Base-by-base conservation (phyloP, 1,284 basidiomycete genomes). In the Cutaneotrichosporon cyanovorans region DNA sequence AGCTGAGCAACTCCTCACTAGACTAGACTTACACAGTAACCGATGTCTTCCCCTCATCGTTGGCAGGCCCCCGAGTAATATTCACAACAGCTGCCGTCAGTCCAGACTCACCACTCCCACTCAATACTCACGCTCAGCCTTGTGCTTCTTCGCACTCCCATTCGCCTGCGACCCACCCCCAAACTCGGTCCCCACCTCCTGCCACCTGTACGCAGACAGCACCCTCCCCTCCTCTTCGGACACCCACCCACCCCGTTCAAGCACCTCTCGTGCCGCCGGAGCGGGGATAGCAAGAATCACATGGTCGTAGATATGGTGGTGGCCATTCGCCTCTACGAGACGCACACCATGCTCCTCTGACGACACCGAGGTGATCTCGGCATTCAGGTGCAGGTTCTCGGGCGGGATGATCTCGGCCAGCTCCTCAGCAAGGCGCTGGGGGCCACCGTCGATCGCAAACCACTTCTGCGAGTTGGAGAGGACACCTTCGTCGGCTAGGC, bases 231-330 rank as follows among this genome's bases (percentile, higher is more conserved):
- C 85, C n/a, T 77, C 74, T 1, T 60, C 43, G 3, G 78, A 78
- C n/a, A 72, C 66, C 4, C 74, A 75, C 9, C 74, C 74, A 1
- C 82, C 82, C 0, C 73, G 72, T 28, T 74, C 69, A 1, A 88
- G 72, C 25, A 89, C 79, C 1, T 70, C 59, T 6, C 85, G 69
- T 0, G 80, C 77, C 0, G 78, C 77, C 59, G 88, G 82, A 0
- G 85, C 83, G 59, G 89, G 86, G 42, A 64, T 61, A 1, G 85
- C 84, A 32, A 90, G 70, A 39, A 89, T 82, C 45, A 90, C 82
- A 61, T 83, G 80, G 66, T 89, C 85, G 62, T 80, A 88, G 9
- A 72, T 45, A 57, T 65, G 62, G 33, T 68, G 59, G 9, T 55
- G 45, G 5, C 68, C 68, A 7, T 46, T 50, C 2, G 59, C 58